phyloP scores from a whole-genome alignment of 805 yeast genomes.

The Yamadazyma akitaensis region DNA sequence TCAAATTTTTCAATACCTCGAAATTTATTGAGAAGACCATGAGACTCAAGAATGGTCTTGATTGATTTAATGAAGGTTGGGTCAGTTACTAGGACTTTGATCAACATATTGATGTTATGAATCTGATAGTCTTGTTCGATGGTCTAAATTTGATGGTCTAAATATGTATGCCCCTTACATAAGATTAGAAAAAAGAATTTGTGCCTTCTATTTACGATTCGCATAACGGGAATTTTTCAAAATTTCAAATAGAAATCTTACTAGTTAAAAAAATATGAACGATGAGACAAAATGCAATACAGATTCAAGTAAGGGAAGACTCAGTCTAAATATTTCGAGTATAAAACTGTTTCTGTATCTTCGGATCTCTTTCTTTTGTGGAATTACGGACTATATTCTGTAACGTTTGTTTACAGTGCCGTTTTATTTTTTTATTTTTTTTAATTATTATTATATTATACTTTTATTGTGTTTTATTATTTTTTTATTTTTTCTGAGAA shows the following conservation, averaged over 20 bases:
- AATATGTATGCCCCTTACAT: constrained; percentile 6
- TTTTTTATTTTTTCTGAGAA: too few species aligned
- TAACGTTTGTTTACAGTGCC: neutral
- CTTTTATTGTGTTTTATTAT: too few species aligned
- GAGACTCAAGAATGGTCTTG: constrained; percentile 18
- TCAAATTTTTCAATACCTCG: constrained; percentile 15
- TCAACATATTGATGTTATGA: neutral
- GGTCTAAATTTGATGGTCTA: neutral
- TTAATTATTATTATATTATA: neutral
- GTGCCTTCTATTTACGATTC: constrained; percentile 5
- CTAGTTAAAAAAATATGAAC: neutral
- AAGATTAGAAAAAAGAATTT: neutral
- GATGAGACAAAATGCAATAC: too few species aligned
- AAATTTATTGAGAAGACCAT: constrained; percentile 15
- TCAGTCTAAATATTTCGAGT: too few species aligned
- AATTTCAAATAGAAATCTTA: too few species aligned
- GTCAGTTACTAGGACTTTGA: neutral
- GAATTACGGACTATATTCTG: neutral
- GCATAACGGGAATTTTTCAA: neutral
- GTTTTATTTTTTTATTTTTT: neutral
- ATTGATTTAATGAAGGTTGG: constrained; percentile 16
- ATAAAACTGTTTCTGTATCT: neutral
- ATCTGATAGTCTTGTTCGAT: neutral
- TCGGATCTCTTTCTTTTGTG: neutral
- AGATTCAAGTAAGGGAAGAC: too few species aligned